Evolutionary conservation across 345 rosid genomes (phyloP).

Genomic region (Rhodamnia argentea): DNA sequence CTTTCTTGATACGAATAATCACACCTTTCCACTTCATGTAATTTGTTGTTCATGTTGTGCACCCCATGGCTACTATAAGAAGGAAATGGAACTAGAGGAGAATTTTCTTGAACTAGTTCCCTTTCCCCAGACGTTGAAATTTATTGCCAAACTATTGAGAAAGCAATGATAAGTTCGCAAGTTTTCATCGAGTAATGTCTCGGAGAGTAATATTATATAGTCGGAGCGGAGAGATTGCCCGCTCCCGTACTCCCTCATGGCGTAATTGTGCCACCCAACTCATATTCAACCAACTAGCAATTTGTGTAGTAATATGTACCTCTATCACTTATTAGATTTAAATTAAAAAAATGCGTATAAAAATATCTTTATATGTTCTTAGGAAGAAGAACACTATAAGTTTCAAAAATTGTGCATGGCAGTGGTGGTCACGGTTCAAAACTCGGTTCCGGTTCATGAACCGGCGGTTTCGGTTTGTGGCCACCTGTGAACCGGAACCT

Average conservation of each 20-base stretch:
- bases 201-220: neutral
- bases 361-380: no score
- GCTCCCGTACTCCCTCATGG: neutral
- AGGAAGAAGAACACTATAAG: no score
- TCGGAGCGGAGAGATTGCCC: neutral
- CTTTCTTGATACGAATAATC: neutral
- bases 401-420: no score
- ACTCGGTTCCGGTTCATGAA: no score
- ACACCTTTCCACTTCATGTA: neutral
- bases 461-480: no score
- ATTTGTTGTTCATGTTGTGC: neutral
- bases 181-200: neutral
- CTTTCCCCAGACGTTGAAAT: neutral
- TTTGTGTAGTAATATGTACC: neutral
- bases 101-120: neutral
- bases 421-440: no score
- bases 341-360: neutral
- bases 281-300: neutral
- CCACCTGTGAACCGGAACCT: no score
- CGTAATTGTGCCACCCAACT: neutral
- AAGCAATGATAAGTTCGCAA: neutral
- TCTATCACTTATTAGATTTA: neutral
- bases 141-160: neutral
- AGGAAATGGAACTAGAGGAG: neutral
- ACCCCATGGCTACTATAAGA: neutral